Percentiles rank a stretch among this genome's conserved stretches.
These are phyloP conservation scores for Pseudovirgaria hyperparasitica DNA, from an alignment of 2,329 filamentous ascomycete genomes.

Conservation along the genomic window DNA sequence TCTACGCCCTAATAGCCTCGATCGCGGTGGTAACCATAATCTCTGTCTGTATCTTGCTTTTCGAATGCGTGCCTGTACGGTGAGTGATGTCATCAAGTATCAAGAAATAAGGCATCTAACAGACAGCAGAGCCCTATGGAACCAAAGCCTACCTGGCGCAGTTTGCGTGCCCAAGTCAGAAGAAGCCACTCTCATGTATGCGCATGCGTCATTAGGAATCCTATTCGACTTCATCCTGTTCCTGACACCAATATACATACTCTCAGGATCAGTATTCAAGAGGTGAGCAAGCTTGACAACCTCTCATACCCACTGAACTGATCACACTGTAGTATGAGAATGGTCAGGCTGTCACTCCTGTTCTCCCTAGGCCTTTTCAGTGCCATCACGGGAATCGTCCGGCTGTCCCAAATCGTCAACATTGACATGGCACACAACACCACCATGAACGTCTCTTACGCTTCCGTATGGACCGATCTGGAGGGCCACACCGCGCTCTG, in stretches of 20 bases:
- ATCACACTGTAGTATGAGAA: too few relatives aligned
- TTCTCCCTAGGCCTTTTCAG: slow-evolving; percentile 26
- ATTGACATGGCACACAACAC: slow-evolving; percentile 14
- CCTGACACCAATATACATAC: slow-evolving; percentile 23
- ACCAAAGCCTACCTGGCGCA: slow-evolving; percentile 7
- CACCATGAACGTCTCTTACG: slow-evolving; percentile 25
- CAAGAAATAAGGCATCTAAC: background rate
- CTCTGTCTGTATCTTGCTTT: slow-evolving; percentile 3
- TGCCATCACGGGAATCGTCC: slow-evolving; percentile 25
- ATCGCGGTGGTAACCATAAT: slow-evolving; percentile 3
- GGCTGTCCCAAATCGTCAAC: slow-evolving; percentile 21
- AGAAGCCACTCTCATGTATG: slow-evolving; percentile 20
- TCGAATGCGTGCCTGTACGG: slow-evolving; percentile 5
- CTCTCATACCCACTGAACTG: too few relatives aligned
- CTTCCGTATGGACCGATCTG: slow-evolving; percentile 28
- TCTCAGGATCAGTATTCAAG: too few relatives aligned
- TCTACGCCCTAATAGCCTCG: slow-evolving; percentile 1
- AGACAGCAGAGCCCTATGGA: slow-evolving; percentile 3
- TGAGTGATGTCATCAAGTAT: background rate
- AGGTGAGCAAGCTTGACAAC: too few relatives aligned
- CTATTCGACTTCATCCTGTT: slow-evolving; percentile 23
- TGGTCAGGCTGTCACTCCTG: slow-evolving; percentile 23
- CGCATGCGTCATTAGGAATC: slow-evolving; percentile 19
- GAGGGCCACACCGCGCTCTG: slow-evolving; percentile 33
- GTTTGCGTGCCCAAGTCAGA: slow-evolving; percentile 13